Evolutionary conservation across 495 filamentous ascomycete species (phyloP).

Genomic region (Penicillium coffeae): DNA sequence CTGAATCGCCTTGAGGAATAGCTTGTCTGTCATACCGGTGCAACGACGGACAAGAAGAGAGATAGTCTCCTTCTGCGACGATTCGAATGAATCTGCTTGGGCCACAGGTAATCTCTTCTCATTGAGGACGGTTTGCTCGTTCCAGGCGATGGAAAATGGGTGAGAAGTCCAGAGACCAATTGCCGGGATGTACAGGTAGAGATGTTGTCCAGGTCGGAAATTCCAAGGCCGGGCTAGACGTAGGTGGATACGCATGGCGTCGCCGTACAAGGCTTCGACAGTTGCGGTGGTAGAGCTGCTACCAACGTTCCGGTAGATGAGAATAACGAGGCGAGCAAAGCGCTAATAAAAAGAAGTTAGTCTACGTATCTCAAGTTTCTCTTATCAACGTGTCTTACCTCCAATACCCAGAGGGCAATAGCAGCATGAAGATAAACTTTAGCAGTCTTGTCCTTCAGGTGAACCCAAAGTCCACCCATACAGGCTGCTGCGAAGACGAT

Average conservation of each 20-base stretch:
- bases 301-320: constrained; percentile 68
- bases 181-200: constrained; percentile 76
- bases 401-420: constrained; percentile 69
- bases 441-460: constrained; percentile 63
- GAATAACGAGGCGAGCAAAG: constrained; percentile 58
- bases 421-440: constrained; percentile 63
- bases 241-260: constrained; percentile 78
- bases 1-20: constrained; percentile 60
- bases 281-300: constrained; percentile 62
- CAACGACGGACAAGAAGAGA: constrained; percentile 81
- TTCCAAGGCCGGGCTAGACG: constrained; percentile 71
- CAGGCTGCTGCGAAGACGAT: constrained; percentile 63
- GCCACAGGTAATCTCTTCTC: constrained; percentile 43
- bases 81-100: constrained; percentile 27
- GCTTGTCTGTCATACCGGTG: constrained; percentile 79
- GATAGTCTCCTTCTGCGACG: constrained; percentile 52
- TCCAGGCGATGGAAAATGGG: constrained; percentile 93
- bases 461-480: constrained; percentile 66
- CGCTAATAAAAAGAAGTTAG: constrained; percentile 45
- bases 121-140: constrained; percentile 32
- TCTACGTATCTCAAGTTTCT: not conserved
- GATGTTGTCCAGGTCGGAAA: constrained; percentile 81
- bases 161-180: constrained; percentile 81
- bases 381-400: constrained; percentile 34
- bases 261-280: constrained; percentile 75